Evolutionary conservation across 164 flowering plant species (phyloP).

Genomic region (Tetracentron sinense): DNA sequence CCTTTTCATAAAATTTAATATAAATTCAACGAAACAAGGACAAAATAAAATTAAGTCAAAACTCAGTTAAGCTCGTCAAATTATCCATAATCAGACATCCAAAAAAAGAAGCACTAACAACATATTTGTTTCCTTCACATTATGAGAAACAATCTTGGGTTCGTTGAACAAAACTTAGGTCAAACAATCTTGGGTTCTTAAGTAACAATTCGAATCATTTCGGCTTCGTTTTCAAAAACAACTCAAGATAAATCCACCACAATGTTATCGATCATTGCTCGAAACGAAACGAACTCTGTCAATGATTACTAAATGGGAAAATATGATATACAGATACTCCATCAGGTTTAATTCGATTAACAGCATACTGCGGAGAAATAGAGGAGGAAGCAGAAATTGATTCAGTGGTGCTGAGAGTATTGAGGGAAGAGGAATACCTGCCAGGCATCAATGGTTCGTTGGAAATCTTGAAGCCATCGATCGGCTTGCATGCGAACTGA

Average conservation of each 20-base stretch:
- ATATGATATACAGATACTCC: not conserved
- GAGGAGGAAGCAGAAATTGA: not conserved
- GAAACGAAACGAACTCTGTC: too few species aligned
- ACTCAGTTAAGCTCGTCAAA: not conserved
- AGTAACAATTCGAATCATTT: too few species aligned
- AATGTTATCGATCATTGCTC: too few species aligned
- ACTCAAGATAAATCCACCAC: too few species aligned
- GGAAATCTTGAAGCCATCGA: slow-evolving; percentile 98
- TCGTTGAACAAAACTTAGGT: too few species aligned
- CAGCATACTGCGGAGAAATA: not conserved
- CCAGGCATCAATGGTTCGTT: slow-evolving; percentile 95
- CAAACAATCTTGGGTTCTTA: too few species aligned
- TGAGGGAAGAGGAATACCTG: slow-evolving; percentile 47
- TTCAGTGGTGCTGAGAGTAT: not conserved
- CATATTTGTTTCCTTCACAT: not conserved
- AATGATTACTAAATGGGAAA: too few species aligned
- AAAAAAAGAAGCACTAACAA: not conserved
- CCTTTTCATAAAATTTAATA: not conserved
- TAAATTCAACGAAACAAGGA: not conserved
- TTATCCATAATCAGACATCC: not conserved
- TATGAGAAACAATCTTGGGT: too few species aligned
- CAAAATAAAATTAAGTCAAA: not conserved
- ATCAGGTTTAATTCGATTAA: not conserved
- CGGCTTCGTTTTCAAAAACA: too few species aligned
- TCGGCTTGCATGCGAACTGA: slow-evolving; percentile 84